A percentile compares a stretch with the other conserved stretches of the same genome.
phyloP scores from a whole-genome alignment of 495 filamentous ascomycete species.

The Aspergillus bridgeri region DNA sequence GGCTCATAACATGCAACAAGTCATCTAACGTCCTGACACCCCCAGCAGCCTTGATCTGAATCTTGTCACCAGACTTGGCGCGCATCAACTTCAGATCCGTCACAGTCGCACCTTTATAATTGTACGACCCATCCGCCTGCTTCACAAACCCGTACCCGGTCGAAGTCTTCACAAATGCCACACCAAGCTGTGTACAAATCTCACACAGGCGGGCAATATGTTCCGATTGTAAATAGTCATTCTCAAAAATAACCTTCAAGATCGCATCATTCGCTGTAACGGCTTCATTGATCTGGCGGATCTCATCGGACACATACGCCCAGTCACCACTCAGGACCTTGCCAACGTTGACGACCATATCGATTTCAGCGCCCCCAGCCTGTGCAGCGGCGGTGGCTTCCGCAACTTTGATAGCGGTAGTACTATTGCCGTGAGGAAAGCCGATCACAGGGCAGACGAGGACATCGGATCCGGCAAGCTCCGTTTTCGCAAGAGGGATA shows the following conservation, averaged over 20 bases:
- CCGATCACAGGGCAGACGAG: constrained; percentile 54
- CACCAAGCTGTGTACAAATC: constrained; percentile 45
- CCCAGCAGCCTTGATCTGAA: constrained; percentile 56
- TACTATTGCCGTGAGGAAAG: constrained; percentile 57
- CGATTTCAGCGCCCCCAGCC: constrained; percentile 50
- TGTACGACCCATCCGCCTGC: constrained; percentile 45
- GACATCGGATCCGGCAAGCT: constrained; percentile 47
- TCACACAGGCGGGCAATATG: constrained; percentile 48
- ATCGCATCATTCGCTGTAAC: constrained; percentile 39
- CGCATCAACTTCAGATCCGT: constrained; percentile 52
- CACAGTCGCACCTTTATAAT: constrained; percentile 49
- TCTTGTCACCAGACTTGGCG: constrained; percentile 35
- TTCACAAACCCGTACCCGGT: constrained; percentile 58
- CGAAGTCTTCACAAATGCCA: constrained; percentile 57
- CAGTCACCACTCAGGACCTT: constrained; percentile 54
- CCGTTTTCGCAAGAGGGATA: constrained; percentile 44
- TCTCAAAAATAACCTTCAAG: constrained; percentile 60
- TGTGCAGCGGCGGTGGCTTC: constrained; percentile 48
- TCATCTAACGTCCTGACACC: constrained; percentile 43
- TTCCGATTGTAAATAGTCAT: constrained; percentile 45
- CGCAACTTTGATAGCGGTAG: constrained; percentile 48
- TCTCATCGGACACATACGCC: constrained; percentile 51
- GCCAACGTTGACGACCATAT: constrained; percentile 58
- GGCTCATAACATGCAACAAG: constrained; percentile 33
- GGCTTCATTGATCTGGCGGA: constrained; percentile 44